Conservation (phyloP, 228 moss, liverwort and hornwort species). For the Sphagnum magellanicum region DNA sequence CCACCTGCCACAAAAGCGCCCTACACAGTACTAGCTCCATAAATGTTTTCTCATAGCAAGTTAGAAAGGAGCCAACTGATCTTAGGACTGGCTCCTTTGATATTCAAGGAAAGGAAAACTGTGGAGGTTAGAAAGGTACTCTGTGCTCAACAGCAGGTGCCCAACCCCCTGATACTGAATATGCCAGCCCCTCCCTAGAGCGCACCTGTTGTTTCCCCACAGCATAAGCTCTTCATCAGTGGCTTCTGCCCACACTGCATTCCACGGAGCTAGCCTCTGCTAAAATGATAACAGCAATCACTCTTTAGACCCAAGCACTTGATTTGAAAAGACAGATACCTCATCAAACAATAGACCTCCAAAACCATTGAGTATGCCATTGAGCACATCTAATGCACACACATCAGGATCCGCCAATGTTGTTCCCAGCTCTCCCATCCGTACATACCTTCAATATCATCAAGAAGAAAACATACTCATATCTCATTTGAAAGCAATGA, state of each 20-base stretch:
- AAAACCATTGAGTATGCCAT: constrained; percentile 30
- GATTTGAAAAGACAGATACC: constrained; percentile 7
- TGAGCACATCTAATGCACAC: constrained; percentile 26
- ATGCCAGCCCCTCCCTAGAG: constrained; percentile 35
- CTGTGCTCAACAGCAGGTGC: constrained; percentile 34
- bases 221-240: too few relatives aligned
- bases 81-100: neutral
- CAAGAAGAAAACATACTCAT: neutral
- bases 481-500: neutral
- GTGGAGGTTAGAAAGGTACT: constrained; percentile 5
- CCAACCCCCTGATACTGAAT: constrained; percentile 38
- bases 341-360: constrained; percentile 33
- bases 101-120: too few relatives aligned
- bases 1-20: constrained; percentile 28
- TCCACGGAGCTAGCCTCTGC: too few relatives aligned
- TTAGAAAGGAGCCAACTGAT: neutral
- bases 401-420: constrained; percentile 28
- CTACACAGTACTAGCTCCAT: constrained; percentile 1
- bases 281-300: too few relatives aligned
- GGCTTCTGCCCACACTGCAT: too few relatives aligned
- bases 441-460: constrained; percentile 18
- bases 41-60: neutral
- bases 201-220: constrained; percentile 12
- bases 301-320: neutral
- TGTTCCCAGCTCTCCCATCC: constrained; percentile 33